Conservation (phyloP, 2,329 filamentous ascomycete genomes). For the Beauveria australis region DNA sequence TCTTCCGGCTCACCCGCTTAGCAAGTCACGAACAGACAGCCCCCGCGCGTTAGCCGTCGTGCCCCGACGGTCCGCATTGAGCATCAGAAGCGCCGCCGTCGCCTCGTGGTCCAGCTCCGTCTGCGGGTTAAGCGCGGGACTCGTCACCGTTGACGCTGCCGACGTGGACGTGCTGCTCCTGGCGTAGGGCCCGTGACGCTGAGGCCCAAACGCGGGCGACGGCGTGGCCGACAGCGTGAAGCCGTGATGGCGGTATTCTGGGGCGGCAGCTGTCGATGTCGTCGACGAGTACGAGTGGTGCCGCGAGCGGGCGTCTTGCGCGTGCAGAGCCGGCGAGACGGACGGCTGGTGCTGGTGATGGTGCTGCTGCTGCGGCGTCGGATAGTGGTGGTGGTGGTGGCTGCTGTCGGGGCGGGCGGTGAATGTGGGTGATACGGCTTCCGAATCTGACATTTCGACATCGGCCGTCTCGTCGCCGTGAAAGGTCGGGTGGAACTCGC, state of each 20-base stretch:
- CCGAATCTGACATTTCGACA: constrained; percentile 55
- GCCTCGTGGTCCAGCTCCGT: constrained; percentile 65
- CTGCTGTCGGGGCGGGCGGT: constrained; percentile 23
- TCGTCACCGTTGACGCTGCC: constrained; percentile 48
- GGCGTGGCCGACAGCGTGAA: constrained; percentile 40
- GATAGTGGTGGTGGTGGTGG: constrained; percentile 24
- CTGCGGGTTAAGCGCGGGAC: constrained; percentile 48
- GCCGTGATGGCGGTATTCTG: constrained; percentile 41
- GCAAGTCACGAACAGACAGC: constrained; percentile 46
- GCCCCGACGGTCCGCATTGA: constrained; percentile 67
- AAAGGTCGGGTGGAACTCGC: constrained; percentile 32
- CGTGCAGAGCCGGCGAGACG: constrained; percentile 42
- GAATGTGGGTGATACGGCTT: constrained; percentile 39
- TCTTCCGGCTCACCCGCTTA: constrained; percentile 35
- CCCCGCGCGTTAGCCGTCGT: constrained; percentile 32
- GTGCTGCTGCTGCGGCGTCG: background rate
- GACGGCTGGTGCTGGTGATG: constrained; percentile 34
- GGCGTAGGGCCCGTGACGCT: constrained; percentile 28
- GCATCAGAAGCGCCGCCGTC: constrained; percentile 78
- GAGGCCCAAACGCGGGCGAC: constrained; percentile 51
- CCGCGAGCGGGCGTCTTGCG: constrained; percentile 36
- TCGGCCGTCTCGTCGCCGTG: constrained; percentile 34
- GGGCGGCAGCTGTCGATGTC: constrained; percentile 17
- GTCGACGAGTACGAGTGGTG: constrained; percentile 48
- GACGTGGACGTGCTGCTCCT: constrained; percentile 34